phyloP scores from a whole-genome alignment of 345 rosid species.

The Citrus cavaleriei region DNA sequence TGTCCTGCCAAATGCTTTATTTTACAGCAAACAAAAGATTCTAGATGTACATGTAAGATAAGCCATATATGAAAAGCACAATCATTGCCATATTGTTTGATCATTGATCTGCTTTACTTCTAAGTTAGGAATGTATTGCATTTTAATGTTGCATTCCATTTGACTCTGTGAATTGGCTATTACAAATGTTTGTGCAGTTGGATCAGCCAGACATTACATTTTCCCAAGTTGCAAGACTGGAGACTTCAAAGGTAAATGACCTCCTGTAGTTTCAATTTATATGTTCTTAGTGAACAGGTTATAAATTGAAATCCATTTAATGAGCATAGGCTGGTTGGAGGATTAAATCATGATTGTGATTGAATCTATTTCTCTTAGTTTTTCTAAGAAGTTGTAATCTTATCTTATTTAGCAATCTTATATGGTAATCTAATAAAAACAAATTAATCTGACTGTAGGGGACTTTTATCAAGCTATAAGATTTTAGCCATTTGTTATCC shows the following conservation, averaged over 20 bases:
- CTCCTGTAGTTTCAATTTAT: conserved; percentile 1
- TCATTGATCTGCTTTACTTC: neutral
- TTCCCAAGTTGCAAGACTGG: conserved; percentile 40
- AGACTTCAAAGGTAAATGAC: conserved; percentile 46
- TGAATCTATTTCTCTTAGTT: neutral
- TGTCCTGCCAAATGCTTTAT: neutral
- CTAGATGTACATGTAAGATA: neutral
- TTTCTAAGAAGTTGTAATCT: neutral
- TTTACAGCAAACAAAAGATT: neutral
- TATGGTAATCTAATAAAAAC: neutral
- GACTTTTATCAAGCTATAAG: neutral
- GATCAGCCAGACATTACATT: conserved; percentile 60
- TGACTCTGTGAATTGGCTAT: conserved; percentile 5
- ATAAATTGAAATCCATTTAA: neutral
- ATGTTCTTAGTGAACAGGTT: neutral
- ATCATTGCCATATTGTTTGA: neutral
- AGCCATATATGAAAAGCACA: neutral
- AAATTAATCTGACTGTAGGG: neutral
- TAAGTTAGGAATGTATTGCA: neutral
- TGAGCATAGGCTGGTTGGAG: neutral
- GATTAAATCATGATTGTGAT: neutral
- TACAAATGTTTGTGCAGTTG: conserved; percentile 51
- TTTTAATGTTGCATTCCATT: conserved; percentile 1
- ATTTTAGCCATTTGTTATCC: neutral
- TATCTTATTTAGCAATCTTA: neutral